Conservation (phyloP, 108 stramenopile species). For the Nannochloropsis gaditana region DNA sequence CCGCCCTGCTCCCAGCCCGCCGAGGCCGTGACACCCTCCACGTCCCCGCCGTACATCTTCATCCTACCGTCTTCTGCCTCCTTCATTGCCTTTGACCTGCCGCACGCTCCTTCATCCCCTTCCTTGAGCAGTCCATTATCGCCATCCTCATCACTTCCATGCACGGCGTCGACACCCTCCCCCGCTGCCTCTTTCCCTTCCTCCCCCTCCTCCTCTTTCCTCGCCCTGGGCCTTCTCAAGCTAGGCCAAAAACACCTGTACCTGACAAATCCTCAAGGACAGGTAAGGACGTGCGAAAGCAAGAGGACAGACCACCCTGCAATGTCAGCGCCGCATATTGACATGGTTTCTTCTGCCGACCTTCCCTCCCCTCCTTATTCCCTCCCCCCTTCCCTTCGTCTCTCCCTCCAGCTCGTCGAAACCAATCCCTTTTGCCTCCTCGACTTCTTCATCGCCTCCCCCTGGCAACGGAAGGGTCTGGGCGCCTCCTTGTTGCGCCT, state of each 20-base stretch:
- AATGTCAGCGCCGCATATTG: background rate
- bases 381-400: constrained; percentile 12
- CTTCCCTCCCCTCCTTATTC: background rate
- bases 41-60: background rate
- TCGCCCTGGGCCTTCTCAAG: constrained; percentile 27
- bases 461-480: constrained; percentile 35
- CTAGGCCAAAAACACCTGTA: constrained; percentile 38
- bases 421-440: constrained; percentile 36
- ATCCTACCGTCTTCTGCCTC: background rate
- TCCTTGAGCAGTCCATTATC: too few species aligned
- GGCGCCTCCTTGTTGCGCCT: constrained; percentile 29
- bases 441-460: constrained; percentile 44
- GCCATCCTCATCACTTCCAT: too few species aligned
- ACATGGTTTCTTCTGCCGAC: background rate
- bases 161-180: too few species aligned
- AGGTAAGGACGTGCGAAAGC: background rate
- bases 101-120: too few species aligned
- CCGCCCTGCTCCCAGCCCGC: too few species aligned
- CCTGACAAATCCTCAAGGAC: background rate
- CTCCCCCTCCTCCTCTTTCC: background rate
- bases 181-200: background rate
- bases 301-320: background rate
- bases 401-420: constrained; percentile 23
- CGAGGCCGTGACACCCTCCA: too few species aligned
- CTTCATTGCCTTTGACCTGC: background rate